Evolutionary conservation across 2,329 filamentous ascomycete genomes (phyloP), one percentile per base, ranked within the genome.

Genomic region (Aspergillus versicolor): DNA sequence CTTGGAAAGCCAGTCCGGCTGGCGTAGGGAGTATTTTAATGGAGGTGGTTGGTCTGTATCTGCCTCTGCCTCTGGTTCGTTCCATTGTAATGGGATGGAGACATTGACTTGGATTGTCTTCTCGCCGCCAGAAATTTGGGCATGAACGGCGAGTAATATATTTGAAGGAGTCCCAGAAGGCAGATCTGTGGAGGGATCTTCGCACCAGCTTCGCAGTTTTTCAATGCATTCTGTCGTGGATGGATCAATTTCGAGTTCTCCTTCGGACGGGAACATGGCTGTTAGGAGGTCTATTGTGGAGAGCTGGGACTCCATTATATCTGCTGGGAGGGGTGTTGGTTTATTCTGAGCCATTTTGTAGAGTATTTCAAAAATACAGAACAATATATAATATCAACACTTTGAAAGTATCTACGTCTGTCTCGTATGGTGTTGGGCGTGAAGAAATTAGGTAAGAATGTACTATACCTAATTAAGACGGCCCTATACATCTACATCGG

Each of bases 1-100:
- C 63, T 78, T 82, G 55, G 74, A 82, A 70, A 84, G 75, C 82
- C 82, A 84, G 0, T 69, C 64, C 1, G 82, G 80, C 44, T 83
- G 81, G 6, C 78, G 78, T 9, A 82, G 63, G 4, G 77, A 61
- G 52, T 69, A 72, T 17, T 40, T 60, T 8, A 65, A 24, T 42
- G 65, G 19, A 2, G 69, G 70, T 6, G 66, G 63, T 13, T 68
- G 62, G 3, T 66, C 65, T 12, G 59, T 58, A 1, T 58, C 60
- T 5, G 56, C 42, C 1, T 58, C 60, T 5, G 56, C 40, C 9
- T 56, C 38, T 3, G 27, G 30, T 4, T 41, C 48, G 12, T 12
- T 55, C 13, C 56, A 57, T 21, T 67, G 60, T 1, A 72, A 27
- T n/a, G 69, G 69, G 7, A 72, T 63, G 0, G 63, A 65, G 13